Percentiles rank a stretch among this genome's conserved stretches.
Evolutionary conservation across 148 eudicot species (phyloP).

Genomic region (Fagopyrum homotropicum): DNA sequence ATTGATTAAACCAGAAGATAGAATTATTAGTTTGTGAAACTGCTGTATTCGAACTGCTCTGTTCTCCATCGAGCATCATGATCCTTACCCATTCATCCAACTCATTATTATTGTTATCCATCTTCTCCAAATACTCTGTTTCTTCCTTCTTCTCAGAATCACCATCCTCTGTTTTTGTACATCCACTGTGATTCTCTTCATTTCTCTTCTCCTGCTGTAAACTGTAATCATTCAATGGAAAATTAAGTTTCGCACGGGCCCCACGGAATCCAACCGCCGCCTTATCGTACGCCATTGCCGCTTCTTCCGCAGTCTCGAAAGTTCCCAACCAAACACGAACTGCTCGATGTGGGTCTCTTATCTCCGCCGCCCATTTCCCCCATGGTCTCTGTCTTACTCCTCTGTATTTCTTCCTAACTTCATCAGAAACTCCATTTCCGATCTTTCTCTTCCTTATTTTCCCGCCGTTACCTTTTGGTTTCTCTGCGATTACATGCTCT

Average conservation of each 20-base stretch:
- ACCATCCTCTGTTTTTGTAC: not conserved
- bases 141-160: not conserved
- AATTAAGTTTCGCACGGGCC: constrained; percentile 47
- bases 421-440: not conserved
- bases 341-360: constrained; percentile 42
- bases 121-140: constrained; percentile 17
- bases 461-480: not conserved
- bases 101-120: constrained; percentile 13
- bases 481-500: not conserved
- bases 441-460: constrained; percentile 15
- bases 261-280: constrained; percentile 45
- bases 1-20: not conserved
- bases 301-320: constrained; percentile 47
- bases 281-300: constrained; percentile 56
- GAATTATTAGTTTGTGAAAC: not conserved
- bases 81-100: constrained; percentile 30
- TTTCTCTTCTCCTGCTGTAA: not conserved
- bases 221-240: constrained; percentile 30
- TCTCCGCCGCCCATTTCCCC: constrained; percentile 70
- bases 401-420: constrained; percentile 34
- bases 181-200: not conserved
- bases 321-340: constrained; percentile 54
- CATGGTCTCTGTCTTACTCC: constrained; percentile 65
- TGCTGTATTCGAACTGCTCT: not conserved
- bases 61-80: constrained; percentile 20